phyloP scores from a whole-genome alignment of 179 eudicot species.

The Pouteria campechiana region DNA sequence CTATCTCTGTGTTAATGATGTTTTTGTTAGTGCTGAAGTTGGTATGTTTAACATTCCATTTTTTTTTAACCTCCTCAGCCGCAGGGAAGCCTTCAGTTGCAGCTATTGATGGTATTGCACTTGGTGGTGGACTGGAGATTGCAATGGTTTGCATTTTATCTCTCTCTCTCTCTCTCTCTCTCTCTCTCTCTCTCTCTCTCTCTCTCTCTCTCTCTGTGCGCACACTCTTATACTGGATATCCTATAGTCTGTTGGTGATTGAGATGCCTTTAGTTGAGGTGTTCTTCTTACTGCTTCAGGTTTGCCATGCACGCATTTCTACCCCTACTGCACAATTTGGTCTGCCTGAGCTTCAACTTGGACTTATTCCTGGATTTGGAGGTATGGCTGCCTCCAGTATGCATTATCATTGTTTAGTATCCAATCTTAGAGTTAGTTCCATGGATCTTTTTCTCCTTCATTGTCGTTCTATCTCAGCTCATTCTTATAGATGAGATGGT shows the following conservation, averaged over 20 bases:
- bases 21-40: not conserved
- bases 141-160: constrained; percentile 98
- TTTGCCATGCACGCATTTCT: constrained; percentile 83
- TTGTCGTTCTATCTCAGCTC: too few species aligned
- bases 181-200: not conserved
- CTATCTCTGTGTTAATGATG: not conserved
- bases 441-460: too few species aligned
- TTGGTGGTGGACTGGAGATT: constrained; percentile 93
- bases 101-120: constrained; percentile 88
- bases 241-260: too few species aligned
- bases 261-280: not conserved
- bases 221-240: not conserved
- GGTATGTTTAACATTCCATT: not conserved
- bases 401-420: too few species aligned
- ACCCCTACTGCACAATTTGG: constrained; percentile 85
- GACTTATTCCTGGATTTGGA: constrained; percentile 91
- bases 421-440: too few species aligned
- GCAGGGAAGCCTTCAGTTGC: constrained; percentile 89
- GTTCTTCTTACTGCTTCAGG: constrained; percentile 22
- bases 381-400: constrained; percentile 43
- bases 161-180: too few species aligned
- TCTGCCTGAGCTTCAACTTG: constrained; percentile 90
- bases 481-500: too few species aligned
- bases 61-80: constrained; percentile 24
- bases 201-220: not conserved